Evolutionary conservation across 495 filamentous ascomycete species (phyloP), one percentile per base, ranked within the genome.

Genomic region (Penicillium egyptiacum): DNA sequence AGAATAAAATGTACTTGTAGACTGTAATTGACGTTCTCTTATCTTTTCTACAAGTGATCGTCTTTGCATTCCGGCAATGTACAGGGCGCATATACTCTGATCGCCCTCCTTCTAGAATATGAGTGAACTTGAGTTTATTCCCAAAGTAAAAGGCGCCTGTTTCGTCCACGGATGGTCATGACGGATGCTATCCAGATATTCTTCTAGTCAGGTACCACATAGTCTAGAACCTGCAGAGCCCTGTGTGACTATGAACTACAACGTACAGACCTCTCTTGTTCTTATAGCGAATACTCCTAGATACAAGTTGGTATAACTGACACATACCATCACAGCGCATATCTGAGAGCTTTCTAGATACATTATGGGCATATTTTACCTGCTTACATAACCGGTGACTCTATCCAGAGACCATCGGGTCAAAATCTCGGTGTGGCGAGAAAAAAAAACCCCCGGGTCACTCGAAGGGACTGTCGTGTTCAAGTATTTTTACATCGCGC

Each of bases 381-480:
- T 61, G 65, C 62, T 68, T 68, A 68, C 58, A 44, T 68, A 68
- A 68, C 28, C 23, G 8, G 10, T 41, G 35, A 44, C 26, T 61
- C 46, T 50, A 54, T 60, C 58, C 50, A 63, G 37, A 52, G 46
- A 40, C 41, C 33, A 41, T 42, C 53, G 60, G 55, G 57, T 52
- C 49, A 58, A 58, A 64, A 55, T 59, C 61, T 66, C 66, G 42
- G 57, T 55, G 63, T 64, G 60, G 63, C 63, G 53, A 66, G 40
- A 57, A 37, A 40, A 53, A 48, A 42, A 30, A 41, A 41, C 16
- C 37, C 16, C 37, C 16, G 5, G 20, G 11, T 45, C 28, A 33
- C 48, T 50, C 11, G 9, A 28, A 23, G 16, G 7, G 28, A 11
- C 26, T 22, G 17, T 26, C 19, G 8, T 11, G 5, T 48, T 7